These are phyloP conservation scores for Gymnopilus dilepis DNA, from an alignment of 768 basidiomycete species.

Conservation along the genomic window DNA sequence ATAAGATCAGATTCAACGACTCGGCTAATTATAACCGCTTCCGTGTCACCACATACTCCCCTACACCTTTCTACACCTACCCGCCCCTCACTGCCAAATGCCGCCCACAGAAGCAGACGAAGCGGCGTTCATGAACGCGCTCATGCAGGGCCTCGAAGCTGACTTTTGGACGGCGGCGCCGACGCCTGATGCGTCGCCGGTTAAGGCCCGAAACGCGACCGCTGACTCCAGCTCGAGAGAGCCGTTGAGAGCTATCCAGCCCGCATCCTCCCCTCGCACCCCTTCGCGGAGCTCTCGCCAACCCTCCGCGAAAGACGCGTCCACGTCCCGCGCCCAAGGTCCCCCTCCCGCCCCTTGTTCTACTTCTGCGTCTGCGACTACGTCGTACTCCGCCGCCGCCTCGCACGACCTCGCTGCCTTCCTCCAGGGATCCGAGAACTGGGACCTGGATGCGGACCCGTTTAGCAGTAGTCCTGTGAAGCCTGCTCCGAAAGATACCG, in stretches of 20 bases:
- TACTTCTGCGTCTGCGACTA: no score
- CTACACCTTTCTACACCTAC: background rate
- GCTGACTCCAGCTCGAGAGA: conserved; percentile 1
- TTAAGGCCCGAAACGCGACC: no score
- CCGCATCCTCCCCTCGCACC: conserved; percentile 8
- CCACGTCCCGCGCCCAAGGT: no score
- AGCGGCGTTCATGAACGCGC: conserved; percentile 28
- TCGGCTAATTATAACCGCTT: no score
- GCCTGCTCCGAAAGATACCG: conserved; percentile 20
- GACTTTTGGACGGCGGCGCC: conserved; percentile 50
- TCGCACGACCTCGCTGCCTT: conserved; percentile 50
- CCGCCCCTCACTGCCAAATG: background rate
- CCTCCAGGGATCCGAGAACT: conserved; percentile 69
- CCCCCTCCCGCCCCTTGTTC: no score
- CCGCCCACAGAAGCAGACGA: conserved; percentile 13
- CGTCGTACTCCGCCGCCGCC: conserved; percentile 18
- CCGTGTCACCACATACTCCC: no score
- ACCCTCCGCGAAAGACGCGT: background rate
- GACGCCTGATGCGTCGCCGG: conserved; percentile 40
- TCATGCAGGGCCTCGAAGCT: conserved; percentile 56
- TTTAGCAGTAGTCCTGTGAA: conserved; percentile 55
- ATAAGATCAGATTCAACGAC: no score
- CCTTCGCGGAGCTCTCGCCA: no score
- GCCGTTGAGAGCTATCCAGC: conserved; percentile 15
- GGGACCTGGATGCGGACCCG: conserved; percentile 71